Conservation (phyloP, 2,329 filamentous ascomycete species). For the Penicillium paneum region DNA sequence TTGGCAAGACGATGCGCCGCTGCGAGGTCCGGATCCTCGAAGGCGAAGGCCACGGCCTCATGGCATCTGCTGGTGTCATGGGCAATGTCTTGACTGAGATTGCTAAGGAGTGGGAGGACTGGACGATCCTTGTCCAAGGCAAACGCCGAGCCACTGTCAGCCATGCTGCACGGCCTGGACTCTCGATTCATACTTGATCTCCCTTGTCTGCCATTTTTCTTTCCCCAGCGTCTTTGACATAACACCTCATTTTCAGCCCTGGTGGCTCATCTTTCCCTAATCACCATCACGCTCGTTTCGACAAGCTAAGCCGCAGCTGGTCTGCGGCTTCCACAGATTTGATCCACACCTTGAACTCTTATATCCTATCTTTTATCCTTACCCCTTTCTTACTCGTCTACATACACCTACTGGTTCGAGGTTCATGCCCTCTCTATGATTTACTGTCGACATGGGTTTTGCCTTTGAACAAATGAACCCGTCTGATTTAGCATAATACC, state of each 20-base stretch:
- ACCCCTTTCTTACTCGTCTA: neutral
- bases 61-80: slow-evolving; percentile 94
- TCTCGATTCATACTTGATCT: slow-evolving; percentile 19
- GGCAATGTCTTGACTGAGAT: slow-evolving; percentile 92
- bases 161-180: slow-evolving; percentile 17
- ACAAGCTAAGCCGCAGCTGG: neutral
- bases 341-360: neutral
- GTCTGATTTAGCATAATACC: slow-evolving; percentile 29
- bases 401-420: slow-evolving; percentile 21
- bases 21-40: slow-evolving; percentile 90
- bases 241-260: neutral
- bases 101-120: slow-evolving; percentile 88
- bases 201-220: neutral
- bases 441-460: slow-evolving; percentile 16
- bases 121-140: slow-evolving; percentile 60
- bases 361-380: slow-evolving; percentile 1
- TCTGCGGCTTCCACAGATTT: neutral
- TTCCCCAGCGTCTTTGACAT: neutral
- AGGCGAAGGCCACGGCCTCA: slow-evolving; percentile 89
- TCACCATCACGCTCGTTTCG: slow-evolving; percentile 5
- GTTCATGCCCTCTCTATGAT: slow-evolving; percentile 22
- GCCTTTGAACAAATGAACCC: slow-evolving; percentile 12
- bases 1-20: slow-evolving; percentile 87
- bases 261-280: slow-evolving; percentile 5
- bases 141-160: slow-evolving; percentile 35